Evolutionary conservation across 768 basidiomycete species (phyloP).

Genomic region (Boletus sp.): DNA sequence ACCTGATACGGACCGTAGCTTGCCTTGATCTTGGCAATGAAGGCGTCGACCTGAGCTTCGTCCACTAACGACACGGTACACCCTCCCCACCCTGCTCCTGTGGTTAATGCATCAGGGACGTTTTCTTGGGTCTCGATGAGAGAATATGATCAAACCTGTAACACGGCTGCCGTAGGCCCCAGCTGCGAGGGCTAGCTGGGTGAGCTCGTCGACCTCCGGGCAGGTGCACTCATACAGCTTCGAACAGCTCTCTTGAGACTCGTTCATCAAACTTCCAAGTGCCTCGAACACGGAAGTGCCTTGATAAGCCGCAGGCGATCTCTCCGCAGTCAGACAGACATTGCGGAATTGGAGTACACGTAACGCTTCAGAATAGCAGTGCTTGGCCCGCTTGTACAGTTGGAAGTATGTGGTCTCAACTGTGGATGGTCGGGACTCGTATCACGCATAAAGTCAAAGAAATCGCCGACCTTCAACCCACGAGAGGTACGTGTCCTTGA

Average conservation of each 20-base stretch:
- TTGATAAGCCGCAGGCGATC: slow-evolving; percentile 13
- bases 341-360: slow-evolving; percentile 79
- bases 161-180: slow-evolving; percentile 82
- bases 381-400: slow-evolving; percentile 77
- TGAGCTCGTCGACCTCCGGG: slow-evolving; percentile 72
- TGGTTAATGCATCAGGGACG: background rate
- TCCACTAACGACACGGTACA: slow-evolving; percentile 82
- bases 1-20: slow-evolving; percentile 63
- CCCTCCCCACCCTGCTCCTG: slow-evolving; percentile 91
- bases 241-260: slow-evolving; percentile 70
- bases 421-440: background rate
- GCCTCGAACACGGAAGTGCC: slow-evolving; percentile 37
- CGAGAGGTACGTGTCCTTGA: slow-evolving; percentile 68
- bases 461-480: slow-evolving; percentile 70
- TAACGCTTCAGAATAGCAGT: slow-evolving; percentile 78
- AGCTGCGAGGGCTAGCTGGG: slow-evolving; percentile 57
- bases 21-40: slow-evolving; percentile 60
- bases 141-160: slow-evolving; percentile 53
- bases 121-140: background rate
- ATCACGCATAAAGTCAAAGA: background rate
- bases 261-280: slow-evolving; percentile 76
- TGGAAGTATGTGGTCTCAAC: slow-evolving; percentile 83
- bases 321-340: slow-evolving; percentile 51
- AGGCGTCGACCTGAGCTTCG: slow-evolving; percentile 56
- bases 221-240: slow-evolving; percentile 77